Evolutionary conservation across 352 stramenopile species (phyloP).

Genomic region (Globisporangium orthogonon): DNA sequence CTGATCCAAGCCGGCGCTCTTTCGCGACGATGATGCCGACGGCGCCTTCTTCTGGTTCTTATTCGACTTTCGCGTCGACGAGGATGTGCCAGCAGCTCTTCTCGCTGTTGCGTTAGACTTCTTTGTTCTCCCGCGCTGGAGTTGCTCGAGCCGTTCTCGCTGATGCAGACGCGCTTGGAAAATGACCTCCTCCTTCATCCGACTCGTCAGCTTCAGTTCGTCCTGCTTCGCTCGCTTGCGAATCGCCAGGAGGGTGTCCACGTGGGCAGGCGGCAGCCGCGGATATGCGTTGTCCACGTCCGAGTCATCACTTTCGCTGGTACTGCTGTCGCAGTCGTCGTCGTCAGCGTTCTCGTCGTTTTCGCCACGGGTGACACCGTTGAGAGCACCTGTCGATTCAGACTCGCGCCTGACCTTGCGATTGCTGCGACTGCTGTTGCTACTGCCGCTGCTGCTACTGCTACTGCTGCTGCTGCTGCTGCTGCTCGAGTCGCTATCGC

Average conservation of each 20-base stretch:
- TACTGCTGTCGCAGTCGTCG: conserved; percentile 28
- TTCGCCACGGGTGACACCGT: background rate
- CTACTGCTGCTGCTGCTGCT: conserved; percentile 12
- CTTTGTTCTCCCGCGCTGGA: conserved; percentile 25
- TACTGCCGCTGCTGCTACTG: conserved; percentile 5
- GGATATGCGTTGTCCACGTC: conserved; percentile 63
- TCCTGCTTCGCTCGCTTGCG: conserved; percentile 46
- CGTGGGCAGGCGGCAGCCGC: conserved; percentile 38
- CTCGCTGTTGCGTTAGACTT: conserved; percentile 15
- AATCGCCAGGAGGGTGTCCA: conserved; percentile 50
- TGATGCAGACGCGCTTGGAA: conserved; percentile 25
- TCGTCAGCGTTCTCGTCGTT: background rate
- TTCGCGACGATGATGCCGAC: too few species aligned
- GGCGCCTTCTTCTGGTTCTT: conserved; percentile 35
- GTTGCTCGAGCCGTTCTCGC: conserved; percentile 28
- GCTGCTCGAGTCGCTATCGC: conserved; percentile 28
- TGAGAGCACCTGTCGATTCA: background rate
- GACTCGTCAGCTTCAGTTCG: conserved; percentile 41
- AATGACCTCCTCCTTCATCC: conserved; percentile 32
- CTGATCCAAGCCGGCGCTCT: too few species aligned
- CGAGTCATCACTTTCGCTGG: conserved; percentile 49
- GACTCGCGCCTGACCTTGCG: background rate
- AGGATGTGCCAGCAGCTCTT: conserved; percentile 3
- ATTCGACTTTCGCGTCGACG: conserved; percentile 16
- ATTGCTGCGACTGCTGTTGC: background rate